Percentiles rank a stretch among this genome's conserved stretches.
Conservation (phyloP, 2,329 filamentous ascomycete genomes). For the Keithomyces neogunnii region DNA sequence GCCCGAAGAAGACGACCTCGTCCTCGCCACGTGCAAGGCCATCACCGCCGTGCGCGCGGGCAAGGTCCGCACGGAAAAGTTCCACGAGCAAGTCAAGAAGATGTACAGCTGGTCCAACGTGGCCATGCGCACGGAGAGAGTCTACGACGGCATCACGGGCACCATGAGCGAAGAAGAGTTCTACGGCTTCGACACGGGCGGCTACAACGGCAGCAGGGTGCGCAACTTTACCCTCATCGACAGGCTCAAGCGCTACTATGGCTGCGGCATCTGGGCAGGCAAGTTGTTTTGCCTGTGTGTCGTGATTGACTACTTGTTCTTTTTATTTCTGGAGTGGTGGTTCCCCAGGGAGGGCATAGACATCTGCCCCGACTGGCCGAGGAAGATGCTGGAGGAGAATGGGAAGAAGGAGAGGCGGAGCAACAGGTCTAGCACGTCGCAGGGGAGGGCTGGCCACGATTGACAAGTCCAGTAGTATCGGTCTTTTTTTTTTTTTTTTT, state of each 20-base stretch:
- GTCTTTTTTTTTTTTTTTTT: too few relatives aligned
- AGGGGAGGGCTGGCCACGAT: conserved; percentile 13
- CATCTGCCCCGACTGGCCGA: conserved; percentile 83
- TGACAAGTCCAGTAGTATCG: background rate
- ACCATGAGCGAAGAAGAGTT: conserved; percentile 81
- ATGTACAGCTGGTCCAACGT: conserved; percentile 99
- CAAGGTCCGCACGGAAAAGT: conserved; percentile 82
- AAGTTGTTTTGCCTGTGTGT: conserved; percentile 95
- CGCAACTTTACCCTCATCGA: conserved; percentile 92
- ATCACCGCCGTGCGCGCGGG: conserved; percentile 80
- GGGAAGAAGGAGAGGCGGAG: conserved; percentile 20
- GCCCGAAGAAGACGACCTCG: conserved; percentile 91
- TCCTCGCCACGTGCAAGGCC: conserved; percentile 79
- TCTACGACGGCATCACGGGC: conserved; percentile 88
- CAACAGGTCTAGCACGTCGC: conserved; percentile 25
- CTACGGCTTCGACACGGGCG: conserved; percentile 69
- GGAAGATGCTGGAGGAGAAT: conserved; percentile 45
- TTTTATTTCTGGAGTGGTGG: conserved; percentile 78
- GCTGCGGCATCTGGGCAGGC: conserved; percentile 95
- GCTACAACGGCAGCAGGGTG: conserved; percentile 62
- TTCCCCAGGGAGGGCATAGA: conserved; percentile 83
- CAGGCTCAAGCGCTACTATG: conserved; percentile 90
- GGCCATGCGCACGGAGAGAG: conserved; percentile 83
- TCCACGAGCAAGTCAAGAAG: conserved; percentile 93
- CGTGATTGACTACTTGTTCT: conserved; percentile 88